These are phyloP conservation scores for Blastocystis sp. DNA, from an alignment of 352 stramenopile species.

Conservation along the genomic window DNA sequence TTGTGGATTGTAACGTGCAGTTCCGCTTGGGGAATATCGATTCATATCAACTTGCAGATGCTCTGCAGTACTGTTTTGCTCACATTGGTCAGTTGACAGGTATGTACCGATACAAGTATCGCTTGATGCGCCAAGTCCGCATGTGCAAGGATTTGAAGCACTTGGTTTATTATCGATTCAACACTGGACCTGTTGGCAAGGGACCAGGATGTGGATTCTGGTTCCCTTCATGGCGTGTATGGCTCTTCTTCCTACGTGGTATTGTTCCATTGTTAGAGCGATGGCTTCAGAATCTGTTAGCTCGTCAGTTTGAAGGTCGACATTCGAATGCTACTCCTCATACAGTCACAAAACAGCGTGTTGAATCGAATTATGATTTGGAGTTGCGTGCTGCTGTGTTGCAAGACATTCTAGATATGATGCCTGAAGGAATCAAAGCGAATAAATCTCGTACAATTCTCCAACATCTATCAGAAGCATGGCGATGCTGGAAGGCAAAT, in stretches of 20 bases:
- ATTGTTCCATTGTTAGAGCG: conserved; percentile 94
- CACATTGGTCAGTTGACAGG: conserved; percentile 97
- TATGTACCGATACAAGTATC: conserved; percentile 99
- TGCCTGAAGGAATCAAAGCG: conserved; percentile 97
- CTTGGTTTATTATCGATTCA: conserved; percentile 99
- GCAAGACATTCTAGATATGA: conserved; percentile 99
- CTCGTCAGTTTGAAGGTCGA: conserved; percentile 95
- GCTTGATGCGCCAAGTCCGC: conserved; percentile 87
- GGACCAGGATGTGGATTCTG: conserved; percentile 96
- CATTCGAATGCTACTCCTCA: conserved; percentile 96
- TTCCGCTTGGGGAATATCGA: conserved; percentile 98
- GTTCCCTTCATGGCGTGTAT: conserved; percentile 95
- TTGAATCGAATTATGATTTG: conserved; percentile 98
- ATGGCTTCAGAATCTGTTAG: conserved; percentile 96
- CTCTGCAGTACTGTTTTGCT: conserved; percentile 95
- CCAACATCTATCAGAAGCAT: conserved; percentile 95
- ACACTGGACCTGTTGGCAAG: conserved; percentile 96
- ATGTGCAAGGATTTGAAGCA: conserved; percentile 99
- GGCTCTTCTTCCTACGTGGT: conserved; percentile 97
- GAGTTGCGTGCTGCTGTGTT: conserved; percentile 96
- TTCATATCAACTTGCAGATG: conserved; percentile 96
- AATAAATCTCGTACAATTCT: conserved; percentile 97
- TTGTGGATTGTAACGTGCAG: conserved; percentile 98
- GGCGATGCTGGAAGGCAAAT: conserved; percentile 96
- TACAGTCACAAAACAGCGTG: conserved; percentile 98